Base-by-base conservation (phyloP, 2,329 filamentous ascomycete species). In the Scorias spongiosa region DNA sequence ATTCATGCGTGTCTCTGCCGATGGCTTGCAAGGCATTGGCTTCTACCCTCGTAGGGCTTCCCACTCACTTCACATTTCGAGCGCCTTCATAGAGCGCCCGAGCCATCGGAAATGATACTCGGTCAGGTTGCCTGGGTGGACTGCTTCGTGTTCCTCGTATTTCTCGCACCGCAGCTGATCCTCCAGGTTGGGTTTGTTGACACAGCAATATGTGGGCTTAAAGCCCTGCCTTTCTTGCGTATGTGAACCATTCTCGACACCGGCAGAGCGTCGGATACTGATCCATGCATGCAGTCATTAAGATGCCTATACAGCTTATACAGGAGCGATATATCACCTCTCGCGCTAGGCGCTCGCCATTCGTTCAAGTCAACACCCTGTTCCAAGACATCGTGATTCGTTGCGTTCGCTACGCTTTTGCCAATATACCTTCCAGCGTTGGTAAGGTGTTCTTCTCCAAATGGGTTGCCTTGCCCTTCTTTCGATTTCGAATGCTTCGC, bases 351-450 rank as follows among this genome's bases (percentile, higher is more conserved):
- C 70, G 69, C 48, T 67, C 75, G 5, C 71, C 75, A 1, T 87
- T 87, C 51, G 74, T 80, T n/a, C 76, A 72, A 51, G 70, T 71
- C 43, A 76, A 82, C n/a, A 78, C 79, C 2, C 63, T 75, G 1
- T 89, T 88, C 56, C 83, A 89, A 59, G 82, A 88, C 56, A 60
- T 86, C 38, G 81, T 87, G 41, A 72, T 89, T 46, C 74, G 82
- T 46, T 86, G 80, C 55, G 81, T 91, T 30, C 74, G 82, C 43
- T 87, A 83, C 68, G 81, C 81, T 11, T 89, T 89, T 57, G 74
- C 78, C 20, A 73, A 75, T 48, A 76, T 89, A 49, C 80, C 81
- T 2, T 71, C 81, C 8, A 69, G 66, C 29, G 73, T 89, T 20
- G 80, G 79, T 5, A 72, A 80, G 34, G 78, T 88, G 12, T 89